These are phyloP conservation scores for Aspergillus kassunensis DNA, from an alignment of 495 filamentous ascomycete species.

Conservation along the genomic window DNA sequence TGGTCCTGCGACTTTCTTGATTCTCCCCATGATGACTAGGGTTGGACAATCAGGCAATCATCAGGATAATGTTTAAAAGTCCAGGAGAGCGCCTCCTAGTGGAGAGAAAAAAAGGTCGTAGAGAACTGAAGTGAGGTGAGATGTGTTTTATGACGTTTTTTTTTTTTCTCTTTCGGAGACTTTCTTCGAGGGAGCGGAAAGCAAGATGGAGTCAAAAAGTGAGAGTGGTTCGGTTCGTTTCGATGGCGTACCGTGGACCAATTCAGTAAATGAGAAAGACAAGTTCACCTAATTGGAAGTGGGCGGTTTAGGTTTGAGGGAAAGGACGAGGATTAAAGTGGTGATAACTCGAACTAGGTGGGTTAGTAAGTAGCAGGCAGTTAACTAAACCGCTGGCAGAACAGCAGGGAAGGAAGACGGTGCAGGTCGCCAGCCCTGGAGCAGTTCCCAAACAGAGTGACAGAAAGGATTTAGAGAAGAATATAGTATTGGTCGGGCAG, in stretches of 20 bases:
- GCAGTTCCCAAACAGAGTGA: constrained; percentile 18
- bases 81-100: constrained; percentile 33
- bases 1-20: constrained; percentile 87
- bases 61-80: constrained; percentile 35
- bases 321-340: constrained; percentile 21
- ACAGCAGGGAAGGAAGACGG: constrained; percentile 34
- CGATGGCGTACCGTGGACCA: background rate
- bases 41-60: constrained; percentile 39
- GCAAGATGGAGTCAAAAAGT: constrained; percentile 7
- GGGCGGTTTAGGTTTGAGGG: background rate
- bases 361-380: constrained; percentile 3
- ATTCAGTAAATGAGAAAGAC: constrained; percentile 10
- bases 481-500: background rate
- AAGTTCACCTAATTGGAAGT: constrained; percentile 10
- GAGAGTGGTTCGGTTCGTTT: constrained; percentile 1
- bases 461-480: constrained; percentile 8
- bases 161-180: constrained; percentile 18
- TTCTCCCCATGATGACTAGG: constrained; percentile 76
- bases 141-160: constrained; percentile 46
- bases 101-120: constrained; percentile 27
- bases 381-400: constrained; percentile 22
- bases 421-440: constrained; percentile 46
- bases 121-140: constrained; percentile 34
- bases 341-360: constrained; percentile 16
- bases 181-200: constrained; percentile 29